Base-by-base conservation (phyloP, 495 filamentous ascomycete species). In the Talaromyces borbonicus region DNA sequence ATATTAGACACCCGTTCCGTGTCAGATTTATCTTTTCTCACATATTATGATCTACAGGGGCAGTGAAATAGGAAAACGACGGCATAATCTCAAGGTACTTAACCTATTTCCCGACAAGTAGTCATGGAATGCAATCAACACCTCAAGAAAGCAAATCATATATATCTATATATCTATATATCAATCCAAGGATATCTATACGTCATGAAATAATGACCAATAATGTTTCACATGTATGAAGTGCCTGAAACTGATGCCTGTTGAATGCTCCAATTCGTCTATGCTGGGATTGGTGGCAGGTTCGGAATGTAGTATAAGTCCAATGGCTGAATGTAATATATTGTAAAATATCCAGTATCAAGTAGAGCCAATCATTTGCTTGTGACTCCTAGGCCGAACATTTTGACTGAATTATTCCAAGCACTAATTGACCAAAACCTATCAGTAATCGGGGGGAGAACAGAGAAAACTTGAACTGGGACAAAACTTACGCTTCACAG, bases 371-470 rank as follows among this genome's bases (percentile, higher is more conserved):
- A 18, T 31, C 22, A 25, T 24, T 15, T 37, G 16, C 15, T 48
- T 14, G 37, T n/a, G 54, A 75, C 73, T 0, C 79, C 85, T 20
- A 94, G 56, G 2, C 81, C 79, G 70, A 94, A 95, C 61, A 94
- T 85, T 48, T 67, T 71, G 16, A 83, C 71, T 6, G 85, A 90
- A 57, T 95, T 95, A 40, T 64, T 74, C 88, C 88, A 95, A 12
- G 87, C 81, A 23, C 73, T 77, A 32, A 3, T 36, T 15, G 26
- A n/a, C n/a, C n/a, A n/a, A 5, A 25, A 6, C 24, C 9, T 14
- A 46, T 54, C 50, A 59, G 60, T 52, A 56, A 45, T 8, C 29
- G 25, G 8, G 15, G 19, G 11, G 4, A 25, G 12, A 18, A 19
- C 19, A 5, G 16, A n/a, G 0, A 30, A 25, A 12, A 16, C 11